These are phyloP conservation scores for Luffa aegyptiaca DNA, from an alignment of 306 rosid species.

Conservation along the genomic window DNA sequence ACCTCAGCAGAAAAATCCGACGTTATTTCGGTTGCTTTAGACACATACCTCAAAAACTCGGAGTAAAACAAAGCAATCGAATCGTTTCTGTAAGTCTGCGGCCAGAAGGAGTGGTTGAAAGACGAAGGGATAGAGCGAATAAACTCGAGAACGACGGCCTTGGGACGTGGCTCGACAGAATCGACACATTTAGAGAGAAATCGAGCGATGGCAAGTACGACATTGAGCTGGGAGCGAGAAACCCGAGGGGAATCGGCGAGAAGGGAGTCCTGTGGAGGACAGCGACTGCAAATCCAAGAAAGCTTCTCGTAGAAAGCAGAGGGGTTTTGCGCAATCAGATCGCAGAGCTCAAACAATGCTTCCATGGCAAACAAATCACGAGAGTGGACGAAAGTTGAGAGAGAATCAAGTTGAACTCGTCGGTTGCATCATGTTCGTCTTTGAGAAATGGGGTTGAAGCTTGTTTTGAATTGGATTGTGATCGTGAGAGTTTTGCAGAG, in stretches of 20 bases:
- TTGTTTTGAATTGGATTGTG: neutral
- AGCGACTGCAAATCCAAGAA: conserved; percentile 69
- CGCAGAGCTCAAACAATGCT: conserved; percentile 84
- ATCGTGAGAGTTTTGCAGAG: neutral
- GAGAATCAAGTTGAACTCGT: neutral
- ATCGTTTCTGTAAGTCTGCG: conserved; percentile 49
- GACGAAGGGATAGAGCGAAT: conserved; percentile 59
- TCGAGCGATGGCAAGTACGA: conserved; percentile 69
- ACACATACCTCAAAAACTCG: conserved; percentile 49
- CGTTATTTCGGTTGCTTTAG: conserved; percentile 53
- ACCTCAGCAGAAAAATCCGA: conserved; percentile 57
- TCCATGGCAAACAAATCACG: conserved; percentile 40
- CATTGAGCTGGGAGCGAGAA: conserved; percentile 89
- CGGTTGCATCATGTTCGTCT: neutral
- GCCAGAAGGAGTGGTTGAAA: conserved; percentile 70
- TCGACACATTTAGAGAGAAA: conserved; percentile 63
- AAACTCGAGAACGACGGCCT: conserved; percentile 55
- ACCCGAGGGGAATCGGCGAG: conserved; percentile 63
- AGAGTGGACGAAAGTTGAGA: neutral
- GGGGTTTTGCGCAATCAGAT: conserved; percentile 76
- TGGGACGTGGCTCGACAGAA: conserved; percentile 62
- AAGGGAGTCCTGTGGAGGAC: conserved; percentile 61
- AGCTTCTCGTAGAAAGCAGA: conserved; percentile 54
- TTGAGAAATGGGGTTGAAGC: neutral
- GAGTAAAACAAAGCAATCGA: conserved; percentile 46